Evolutionary conservation across 2,329 filamentous ascomycete genomes (phyloP), one percentile per base, ranked within the genome.

Genomic region (Aspergillus niger): DNA sequence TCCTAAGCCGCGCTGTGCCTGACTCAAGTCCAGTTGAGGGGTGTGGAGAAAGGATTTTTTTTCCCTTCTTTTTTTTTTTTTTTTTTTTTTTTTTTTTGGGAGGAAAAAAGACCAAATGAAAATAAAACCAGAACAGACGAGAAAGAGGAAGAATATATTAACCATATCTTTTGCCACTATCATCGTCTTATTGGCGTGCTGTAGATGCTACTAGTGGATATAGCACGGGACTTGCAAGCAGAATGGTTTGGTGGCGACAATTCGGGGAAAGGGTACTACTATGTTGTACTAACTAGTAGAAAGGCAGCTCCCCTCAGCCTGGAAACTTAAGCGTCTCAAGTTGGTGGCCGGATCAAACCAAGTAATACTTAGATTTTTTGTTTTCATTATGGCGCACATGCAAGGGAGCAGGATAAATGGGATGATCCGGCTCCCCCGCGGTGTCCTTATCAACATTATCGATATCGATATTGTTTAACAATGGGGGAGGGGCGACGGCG

Each of bases 361-460:
- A 22, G 54, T 48, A 59, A 63, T 61, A 36, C 5, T 36, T 5
- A 26, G 32, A 32, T 5, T 36, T 13, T 36, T 36, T 36, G 53
- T 5, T 36, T 36, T 36, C 52, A 59, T 60, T 59, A 53, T 51
- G 38, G 49, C 36, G 61, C 61, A 63, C 61, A 60, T 65, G 66
- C 63, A 68, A 68, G 66, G 66, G 64, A 62, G 64, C 22, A 5
- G 43, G 39, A 55, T 55, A 47, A 53, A 55, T 63, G 53, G 44
- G 30, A 47, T 55, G 58, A 63, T 56, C 52, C 52, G 44, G 53
- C 26, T 28, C 22, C 63, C 60, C 65, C 65, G 63, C 65, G 60
- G 60, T 63, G 55, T 57, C 20, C 66, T 67, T 67, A 67, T 63
- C 60, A 57, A 48, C 48, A 59, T 62, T 65, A 65, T 68, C 65